phyloP scores from a whole-genome alignment of 257 asterid genomes.

The Scutellaria baicalensis region DNA sequence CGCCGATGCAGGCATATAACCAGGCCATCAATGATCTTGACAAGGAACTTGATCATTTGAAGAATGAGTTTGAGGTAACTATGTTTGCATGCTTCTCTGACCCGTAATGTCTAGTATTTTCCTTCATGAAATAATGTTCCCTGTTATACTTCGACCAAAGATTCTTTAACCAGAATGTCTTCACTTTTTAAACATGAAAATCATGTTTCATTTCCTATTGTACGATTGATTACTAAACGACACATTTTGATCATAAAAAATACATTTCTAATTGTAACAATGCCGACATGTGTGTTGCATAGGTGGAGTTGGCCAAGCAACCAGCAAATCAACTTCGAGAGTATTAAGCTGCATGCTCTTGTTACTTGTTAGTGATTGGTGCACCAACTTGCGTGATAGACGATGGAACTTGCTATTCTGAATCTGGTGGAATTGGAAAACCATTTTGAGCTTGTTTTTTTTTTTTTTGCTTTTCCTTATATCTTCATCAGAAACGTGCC shows the following conservation, averaged over 20 bases:
- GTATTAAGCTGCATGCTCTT: constrained; percentile 13
- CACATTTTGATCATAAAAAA: background rate
- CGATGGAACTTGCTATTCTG: background rate
- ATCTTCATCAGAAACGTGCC: background rate
- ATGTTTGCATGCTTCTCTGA: background rate
- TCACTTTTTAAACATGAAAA: background rate
- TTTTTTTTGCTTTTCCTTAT: background rate
- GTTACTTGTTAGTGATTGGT: background rate
- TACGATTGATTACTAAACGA: background rate
- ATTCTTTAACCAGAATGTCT: background rate
- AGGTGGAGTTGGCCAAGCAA: constrained; percentile 42
- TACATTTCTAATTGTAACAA: no score
- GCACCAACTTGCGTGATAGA: background rate
- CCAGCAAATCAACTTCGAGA: constrained; percentile 21
- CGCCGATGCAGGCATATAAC: constrained; percentile 98
- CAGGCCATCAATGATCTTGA: constrained; percentile 96
- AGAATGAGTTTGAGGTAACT: constrained; percentile 73
- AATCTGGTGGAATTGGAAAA: background rate
- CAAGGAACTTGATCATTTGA: constrained; percentile 85
- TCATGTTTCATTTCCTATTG: background rate
- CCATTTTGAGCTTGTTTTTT: no score
- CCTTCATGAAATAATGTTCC: background rate
- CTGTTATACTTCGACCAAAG: no score
- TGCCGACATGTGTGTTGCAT: background rate
- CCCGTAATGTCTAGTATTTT: background rate